Conservation (phyloP, 805 yeast species). For the Yarrowia phangngaensis region DNA sequence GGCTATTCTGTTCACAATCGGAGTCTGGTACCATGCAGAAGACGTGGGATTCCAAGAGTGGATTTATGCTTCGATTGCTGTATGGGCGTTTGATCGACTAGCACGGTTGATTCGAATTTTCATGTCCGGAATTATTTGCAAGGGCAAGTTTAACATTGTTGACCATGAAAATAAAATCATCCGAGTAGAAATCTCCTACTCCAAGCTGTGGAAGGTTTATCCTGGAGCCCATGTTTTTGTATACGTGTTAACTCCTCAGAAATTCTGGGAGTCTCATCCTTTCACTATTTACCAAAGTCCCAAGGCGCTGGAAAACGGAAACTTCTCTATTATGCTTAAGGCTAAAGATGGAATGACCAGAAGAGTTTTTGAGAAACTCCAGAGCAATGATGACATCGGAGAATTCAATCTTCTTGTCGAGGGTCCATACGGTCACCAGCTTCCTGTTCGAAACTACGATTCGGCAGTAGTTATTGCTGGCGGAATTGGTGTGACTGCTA, state of each 20-base stretch:
- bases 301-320: conserved; percentile 41
- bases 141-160: conserved; percentile 48
- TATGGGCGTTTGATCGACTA: conserved; percentile 67
- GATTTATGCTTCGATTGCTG: conserved; percentile 51
- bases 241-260: conserved; percentile 36
- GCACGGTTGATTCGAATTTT: conserved; percentile 54
- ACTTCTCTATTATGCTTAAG: conserved; percentile 49
- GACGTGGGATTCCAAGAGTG: conserved; percentile 55
- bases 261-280: conserved; percentile 73
- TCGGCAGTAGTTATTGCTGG: conserved; percentile 63
- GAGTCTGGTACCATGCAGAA: conserved; percentile 54
- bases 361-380: conserved; percentile 38
- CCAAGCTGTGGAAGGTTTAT: conserved; percentile 42
- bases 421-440: conserved; percentile 66
- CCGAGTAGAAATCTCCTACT: conserved; percentile 5
- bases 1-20: conserved; percentile 53
- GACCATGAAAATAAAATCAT: conserved; percentile 45
- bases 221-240: conserved; percentile 24
- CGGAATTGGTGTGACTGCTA: conserved; percentile 72
- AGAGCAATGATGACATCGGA: conserved; percentile 34
- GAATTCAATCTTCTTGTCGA: conserved; percentile 50
- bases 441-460: conserved; percentile 50
- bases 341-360: conserved; percentile 55
- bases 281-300: conserved; percentile 46
- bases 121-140: conserved; percentile 51